Evolutionary conservation across 2,329 filamentous ascomycete species (phyloP), one percentile per base, ranked within the genome.

Genomic region (Microascus cirrosus): DNA sequence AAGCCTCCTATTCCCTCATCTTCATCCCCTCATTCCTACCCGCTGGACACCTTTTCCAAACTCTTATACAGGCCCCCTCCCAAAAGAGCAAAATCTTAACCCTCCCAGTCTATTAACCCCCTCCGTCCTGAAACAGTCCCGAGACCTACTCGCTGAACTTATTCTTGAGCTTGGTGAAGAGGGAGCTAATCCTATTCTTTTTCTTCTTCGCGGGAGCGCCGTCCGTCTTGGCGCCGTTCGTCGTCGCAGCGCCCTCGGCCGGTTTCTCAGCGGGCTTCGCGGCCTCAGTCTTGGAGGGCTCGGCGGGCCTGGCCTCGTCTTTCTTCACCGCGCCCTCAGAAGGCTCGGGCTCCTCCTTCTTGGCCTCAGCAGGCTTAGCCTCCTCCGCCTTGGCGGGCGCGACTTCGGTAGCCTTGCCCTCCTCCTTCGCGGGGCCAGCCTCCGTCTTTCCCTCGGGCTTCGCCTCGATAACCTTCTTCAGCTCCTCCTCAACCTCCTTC

Each of bases 281-380:
- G 22, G 61, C 57, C 3, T 58, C 42, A 39, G 28, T 32, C 42
- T 64, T 59, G 10, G 65, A 63, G 24, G 63, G 58, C 25, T 61
- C 61, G 50, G 59, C 53, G 20, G 64, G 61, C 1, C 63, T 62
- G 50, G 59, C 57, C 35, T 63, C 60, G 4, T 32, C 28, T 4
- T 4, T 32, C 28, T 32, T 32, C 4, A 12, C 60, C 53, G 62
- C 59, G 28, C 59, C 45, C 13, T 45, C 36, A 20, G 55, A 42
- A 15, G 57, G 58, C 24, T 42, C 28, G 50, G 62, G 28, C 57
- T 65, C 62, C 15, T 62, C 61, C n/a, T 71, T 67, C 69, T 82
- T 78, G 32, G 82, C 71, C 74, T 95, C 90, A 5, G 91, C 78
- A 11, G 76, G 78, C 69, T 82, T 83, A 81, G 94, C 94, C 64